phyloP scores from a whole-genome alignment of 345 rosid genomes.

The Syzygium jambos region DNA sequence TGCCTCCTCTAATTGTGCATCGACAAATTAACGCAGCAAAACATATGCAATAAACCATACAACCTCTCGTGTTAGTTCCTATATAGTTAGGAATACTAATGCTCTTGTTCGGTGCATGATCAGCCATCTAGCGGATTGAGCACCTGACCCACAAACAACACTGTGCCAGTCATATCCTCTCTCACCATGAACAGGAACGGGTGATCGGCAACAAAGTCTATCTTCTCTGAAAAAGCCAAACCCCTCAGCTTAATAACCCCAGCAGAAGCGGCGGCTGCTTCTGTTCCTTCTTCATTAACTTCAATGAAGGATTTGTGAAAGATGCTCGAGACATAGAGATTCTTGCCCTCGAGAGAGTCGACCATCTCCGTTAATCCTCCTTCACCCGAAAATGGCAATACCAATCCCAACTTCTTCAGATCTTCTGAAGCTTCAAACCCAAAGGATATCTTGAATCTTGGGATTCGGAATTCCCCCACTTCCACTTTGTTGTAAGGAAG shows the following conservation, averaged over 20 bases:
- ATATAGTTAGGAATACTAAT: not conserved
- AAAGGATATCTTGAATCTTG: conserved; percentile 9
- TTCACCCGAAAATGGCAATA: not conserved
- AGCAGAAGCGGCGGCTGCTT: conserved; percentile 14
- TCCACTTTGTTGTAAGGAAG: conserved; percentile 3
- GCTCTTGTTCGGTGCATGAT: not conserved
- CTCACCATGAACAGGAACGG: conserved; percentile 7
- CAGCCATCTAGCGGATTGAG: conserved; percentile 2
- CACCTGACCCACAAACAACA: conserved; percentile 6
- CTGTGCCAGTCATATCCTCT: conserved; percentile 2
- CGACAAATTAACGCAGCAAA: not conserved
- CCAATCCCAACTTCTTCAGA: conserved; percentile 6
- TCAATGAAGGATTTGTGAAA: conserved; percentile 14
- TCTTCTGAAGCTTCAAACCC: conserved; percentile 6
- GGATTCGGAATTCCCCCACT: conserved; percentile 4
- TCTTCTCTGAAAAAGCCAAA: not conserved
- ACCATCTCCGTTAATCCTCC: conserved; percentile 8
- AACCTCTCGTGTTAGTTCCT: not conserved
- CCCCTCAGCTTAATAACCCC: not conserved
- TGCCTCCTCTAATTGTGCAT: not conserved
- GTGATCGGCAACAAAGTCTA: conserved; percentile 5
- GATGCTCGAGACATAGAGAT: conserved; percentile 1
- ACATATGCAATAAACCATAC: not conserved
- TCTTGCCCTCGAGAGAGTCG: not conserved
- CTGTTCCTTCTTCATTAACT: conserved; percentile 8